These are phyloP conservation scores for Dendrobium officinale DNA, from an alignment of 106 monocot species.

Conservation along the genomic window DNA sequence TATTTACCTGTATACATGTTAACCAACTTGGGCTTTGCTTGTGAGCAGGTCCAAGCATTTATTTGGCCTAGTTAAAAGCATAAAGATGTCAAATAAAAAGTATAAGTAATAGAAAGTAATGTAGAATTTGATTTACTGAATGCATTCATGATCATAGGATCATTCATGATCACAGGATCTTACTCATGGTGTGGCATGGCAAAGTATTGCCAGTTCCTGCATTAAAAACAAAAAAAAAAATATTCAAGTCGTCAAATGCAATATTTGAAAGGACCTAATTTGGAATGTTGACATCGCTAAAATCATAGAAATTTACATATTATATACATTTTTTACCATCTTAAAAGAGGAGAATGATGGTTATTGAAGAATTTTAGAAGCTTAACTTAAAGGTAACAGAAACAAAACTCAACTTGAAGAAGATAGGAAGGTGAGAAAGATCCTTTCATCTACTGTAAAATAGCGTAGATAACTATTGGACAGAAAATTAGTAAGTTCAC, in stretches of 20 bases:
- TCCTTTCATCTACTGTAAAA: conserved; percentile 56
- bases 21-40: conserved; percentile 38
- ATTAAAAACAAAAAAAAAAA: conserved; percentile 1
- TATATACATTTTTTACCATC: neutral
- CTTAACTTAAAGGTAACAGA: neutral
- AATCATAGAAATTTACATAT: neutral
- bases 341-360: neutral
- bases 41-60: conserved; percentile 74
- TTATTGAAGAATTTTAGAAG: neutral
- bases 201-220: conserved; percentile 54
- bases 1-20: conserved; percentile 41
- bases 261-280: too few relatives aligned
- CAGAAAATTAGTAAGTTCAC: conserved; percentile 49
- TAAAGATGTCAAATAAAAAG: conserved; percentile 2
- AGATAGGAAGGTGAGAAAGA: conserved; percentile 63
- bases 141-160: neutral
- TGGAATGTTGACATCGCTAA: neutral
- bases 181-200: conserved; percentile 78
- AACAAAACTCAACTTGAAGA: conserved; percentile 41
- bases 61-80: conserved; percentile 40
- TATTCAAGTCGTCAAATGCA: neutral
- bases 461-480: conserved; percentile 46
- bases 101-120: neutral
- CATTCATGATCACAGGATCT: neutral
- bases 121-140: neutral